A percentile compares a stretch with the other conserved stretches of the same genome.
Evolutionary conservation across 2,329 filamentous ascomycete genomes (phyloP).

Genomic region (Corniculantispora saksenae): DNA sequence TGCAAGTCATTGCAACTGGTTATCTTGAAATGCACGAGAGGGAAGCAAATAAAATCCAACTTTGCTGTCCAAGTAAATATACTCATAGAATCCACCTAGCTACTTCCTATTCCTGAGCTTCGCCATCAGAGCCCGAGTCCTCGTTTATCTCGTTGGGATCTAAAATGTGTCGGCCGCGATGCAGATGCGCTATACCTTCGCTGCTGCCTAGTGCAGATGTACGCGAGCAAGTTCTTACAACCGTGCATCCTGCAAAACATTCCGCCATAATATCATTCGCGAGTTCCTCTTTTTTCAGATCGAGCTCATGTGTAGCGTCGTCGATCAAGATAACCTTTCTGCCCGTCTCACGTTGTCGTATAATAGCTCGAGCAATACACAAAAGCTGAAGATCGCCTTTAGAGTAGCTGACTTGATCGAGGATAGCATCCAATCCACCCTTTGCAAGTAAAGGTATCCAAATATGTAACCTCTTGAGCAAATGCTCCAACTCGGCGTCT

Average conservation of each 20-base stretch:
- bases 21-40: no score
- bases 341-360: constrained; percentile 22
- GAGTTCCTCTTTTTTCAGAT: neutral
- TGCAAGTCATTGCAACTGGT: no score
- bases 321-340: neutral
- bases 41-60: no score
- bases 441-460: neutral
- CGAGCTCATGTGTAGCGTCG: neutral
- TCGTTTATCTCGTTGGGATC: constrained; percentile 1
- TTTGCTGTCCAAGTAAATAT: no score
- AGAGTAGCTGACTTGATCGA: constrained; percentile 34
- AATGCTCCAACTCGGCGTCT: neutral
- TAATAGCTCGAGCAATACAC: neutral
- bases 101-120: no score
- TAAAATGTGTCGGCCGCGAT: neutral
- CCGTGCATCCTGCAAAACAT: neutral
- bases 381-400: constrained; percentile 22
- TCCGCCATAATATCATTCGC: neutral
- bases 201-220: neutral
- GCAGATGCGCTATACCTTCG: constrained; percentile 9
- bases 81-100: no score
- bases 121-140: neutral
- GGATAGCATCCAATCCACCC: constrained; percentile 32
- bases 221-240: neutral
- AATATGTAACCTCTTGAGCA: neutral